A percentile compares a stretch with the other conserved stretches of the same genome.
These are phyloP conservation scores for Solanum pinnatisectum DNA, from an alignment of 257 asterid genomes.

Conservation along the genomic window DNA sequence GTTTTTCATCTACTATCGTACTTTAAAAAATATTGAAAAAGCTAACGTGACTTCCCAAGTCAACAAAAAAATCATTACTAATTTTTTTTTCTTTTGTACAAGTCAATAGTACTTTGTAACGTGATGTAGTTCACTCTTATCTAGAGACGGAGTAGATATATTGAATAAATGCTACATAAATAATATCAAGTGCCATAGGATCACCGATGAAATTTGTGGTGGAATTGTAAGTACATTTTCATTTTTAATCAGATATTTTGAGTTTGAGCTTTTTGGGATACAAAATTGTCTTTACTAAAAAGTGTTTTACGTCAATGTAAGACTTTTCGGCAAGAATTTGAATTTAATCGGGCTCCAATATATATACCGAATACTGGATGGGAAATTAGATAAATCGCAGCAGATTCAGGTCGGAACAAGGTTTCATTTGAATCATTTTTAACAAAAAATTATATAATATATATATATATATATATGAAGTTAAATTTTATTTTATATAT, in stretches of 20 bases:
- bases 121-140: not conserved
- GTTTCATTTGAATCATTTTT: not conserved
- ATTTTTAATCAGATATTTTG: accelerated
- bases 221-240: no score
- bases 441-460: not conserved
- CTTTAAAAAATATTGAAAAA: not conserved
- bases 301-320: no score
- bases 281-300: accelerated
- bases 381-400: no score
- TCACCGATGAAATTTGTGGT: not conserved
- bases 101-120: not conserved
- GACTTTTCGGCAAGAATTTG: accelerated
- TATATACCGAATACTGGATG: no score
- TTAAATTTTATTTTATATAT: no score
- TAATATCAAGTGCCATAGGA: not conserved
- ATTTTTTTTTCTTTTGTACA: not conserved
- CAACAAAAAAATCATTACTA: not conserved
- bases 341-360: no score
- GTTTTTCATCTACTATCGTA: not conserved
- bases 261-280: no score
- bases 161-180: not conserved
- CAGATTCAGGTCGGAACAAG: not conserved
- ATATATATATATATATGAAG: not conserved
- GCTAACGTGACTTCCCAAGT: not conserved
- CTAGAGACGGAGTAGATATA: not conserved